Evolutionary conservation across 2,329 filamentous ascomycete genomes (phyloP).

Genomic region (Scedosporium aurantiacum): DNA sequence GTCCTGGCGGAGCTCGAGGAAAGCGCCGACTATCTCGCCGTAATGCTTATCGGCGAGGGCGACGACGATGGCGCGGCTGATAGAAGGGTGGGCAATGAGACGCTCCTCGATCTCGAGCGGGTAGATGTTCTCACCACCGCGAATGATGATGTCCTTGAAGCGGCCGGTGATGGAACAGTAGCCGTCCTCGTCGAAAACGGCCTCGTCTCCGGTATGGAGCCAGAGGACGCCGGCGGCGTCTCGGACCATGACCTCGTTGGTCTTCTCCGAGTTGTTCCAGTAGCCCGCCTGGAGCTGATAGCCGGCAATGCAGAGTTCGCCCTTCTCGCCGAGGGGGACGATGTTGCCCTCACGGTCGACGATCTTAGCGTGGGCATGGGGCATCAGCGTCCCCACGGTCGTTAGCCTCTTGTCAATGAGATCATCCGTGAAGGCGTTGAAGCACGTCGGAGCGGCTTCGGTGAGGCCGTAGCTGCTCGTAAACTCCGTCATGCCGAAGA

Average conservation of each 20-base stretch:
- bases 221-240: conserved; percentile 46
- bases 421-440: conserved; percentile 69
- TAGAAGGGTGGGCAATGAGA: conserved; percentile 50
- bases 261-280: conserved; percentile 65
- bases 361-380: conserved; percentile 67
- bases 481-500: conserved; percentile 67
- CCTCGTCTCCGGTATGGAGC: conserved; percentile 58
- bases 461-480: conserved; percentile 63
- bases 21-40: conserved; percentile 61
- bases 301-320: conserved; percentile 68
- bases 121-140: conserved; percentile 64
- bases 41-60: conserved; percentile 60
- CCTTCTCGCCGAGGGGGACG: conserved; percentile 55
- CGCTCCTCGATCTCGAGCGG: conserved; percentile 67
- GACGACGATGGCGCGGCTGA: conserved; percentile 57
- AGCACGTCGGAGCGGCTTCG: conserved; percentile 69
- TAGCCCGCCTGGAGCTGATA: conserved; percentile 63
- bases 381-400: conserved; percentile 67
- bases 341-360: conserved; percentile 55
- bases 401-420: conserved; percentile 53
- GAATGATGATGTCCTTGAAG: conserved; percentile 72
- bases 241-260: conserved; percentile 45
- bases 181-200: conserved; percentile 55
- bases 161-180: conserved; percentile 65
- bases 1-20: conserved; percentile 34